Evolutionary conservation across 1,139 yeast species (phyloP).

Genomic region (Diutina scorzettiae): DNA sequence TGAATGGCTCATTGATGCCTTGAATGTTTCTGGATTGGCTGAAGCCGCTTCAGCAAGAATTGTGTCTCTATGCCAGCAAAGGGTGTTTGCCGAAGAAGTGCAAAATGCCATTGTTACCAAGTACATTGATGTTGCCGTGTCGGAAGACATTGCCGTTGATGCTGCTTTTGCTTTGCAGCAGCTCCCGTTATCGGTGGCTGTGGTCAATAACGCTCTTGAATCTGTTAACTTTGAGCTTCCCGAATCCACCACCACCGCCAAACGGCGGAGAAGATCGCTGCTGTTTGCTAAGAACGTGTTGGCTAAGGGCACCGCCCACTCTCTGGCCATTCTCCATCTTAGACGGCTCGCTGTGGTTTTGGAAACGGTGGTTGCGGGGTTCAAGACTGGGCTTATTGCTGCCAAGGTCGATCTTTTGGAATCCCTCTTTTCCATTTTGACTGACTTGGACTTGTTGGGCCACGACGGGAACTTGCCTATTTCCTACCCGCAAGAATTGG

Average conservation of each 20-base stretch:
- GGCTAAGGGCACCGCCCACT: constrained; percentile 58
- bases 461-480: constrained; percentile 88
- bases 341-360: constrained; percentile 67
- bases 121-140: constrained; percentile 44
- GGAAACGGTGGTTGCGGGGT: constrained; percentile 57
- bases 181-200: constrained; percentile 14
- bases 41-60: constrained; percentile 46
- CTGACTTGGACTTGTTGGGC: constrained; percentile 81
- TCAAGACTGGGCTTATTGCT: constrained; percentile 13
- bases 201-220: constrained; percentile 16
- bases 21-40: constrained; percentile 36
- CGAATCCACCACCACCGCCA: constrained; percentile 35
- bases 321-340: constrained; percentile 66
- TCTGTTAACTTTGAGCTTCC: constrained; percentile 35
- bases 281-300: constrained; percentile 63
- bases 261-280: constrained; percentile 73
- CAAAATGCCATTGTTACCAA: constrained; percentile 50
- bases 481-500: constrained; percentile 78
- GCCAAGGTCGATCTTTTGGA: constrained; percentile 33
- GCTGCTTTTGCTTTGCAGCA: constrained; percentile 41
- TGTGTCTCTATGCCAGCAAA: constrained; percentile 34
- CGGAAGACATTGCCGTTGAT: constrained; percentile 30
- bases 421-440: constrained; percentile 56
- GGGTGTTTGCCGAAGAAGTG: constrained; percentile 27
- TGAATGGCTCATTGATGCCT: constrained; percentile 44